These are phyloP conservation scores for Zygoascus ofunaensis DNA, from an alignment of 805 yeast genomes.

Conservation along the genomic window DNA sequence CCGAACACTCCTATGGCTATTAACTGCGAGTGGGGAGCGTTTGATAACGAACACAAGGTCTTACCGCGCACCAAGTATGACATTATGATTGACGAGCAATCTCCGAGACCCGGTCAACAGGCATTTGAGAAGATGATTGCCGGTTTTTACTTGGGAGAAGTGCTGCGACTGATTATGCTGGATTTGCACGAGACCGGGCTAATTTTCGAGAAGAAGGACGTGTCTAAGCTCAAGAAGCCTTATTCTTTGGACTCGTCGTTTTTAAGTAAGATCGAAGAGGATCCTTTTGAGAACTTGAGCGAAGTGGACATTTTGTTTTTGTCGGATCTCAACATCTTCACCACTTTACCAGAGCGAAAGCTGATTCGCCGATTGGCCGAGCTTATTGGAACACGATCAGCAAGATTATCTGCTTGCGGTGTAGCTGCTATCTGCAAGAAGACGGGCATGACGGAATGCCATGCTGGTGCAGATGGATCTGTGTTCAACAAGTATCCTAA, in stretches of 20 bases:
- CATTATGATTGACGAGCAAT: conserved; percentile 63
- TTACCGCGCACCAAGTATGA: conserved; percentile 91
- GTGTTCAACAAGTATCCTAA: conserved; percentile 91
- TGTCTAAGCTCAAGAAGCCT: conserved; percentile 48
- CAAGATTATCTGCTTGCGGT: conserved; percentile 89
- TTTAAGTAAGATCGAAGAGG: conserved; percentile 81
- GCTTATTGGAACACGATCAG: conserved; percentile 83
- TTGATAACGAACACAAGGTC: conserved; percentile 77
- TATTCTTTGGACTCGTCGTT: conserved; percentile 83
- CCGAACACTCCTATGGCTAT: conserved; percentile 77
- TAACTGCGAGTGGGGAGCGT: conserved; percentile 97
- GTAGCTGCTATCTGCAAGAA: conserved; percentile 88
- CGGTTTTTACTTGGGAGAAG: conserved; percentile 92
- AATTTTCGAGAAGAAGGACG: conserved; percentile 63
- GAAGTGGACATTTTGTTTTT: conserved; percentile 64
- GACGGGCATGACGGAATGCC: conserved; percentile 59
- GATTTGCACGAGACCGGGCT: conserved; percentile 59
- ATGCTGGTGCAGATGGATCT: conserved; percentile 96
- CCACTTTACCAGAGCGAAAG: conserved; percentile 71
- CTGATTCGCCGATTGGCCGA: conserved; percentile 76
- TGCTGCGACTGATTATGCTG: conserved; percentile 67
- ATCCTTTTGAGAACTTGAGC: conserved; percentile 73
- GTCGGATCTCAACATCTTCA: conserved; percentile 47
- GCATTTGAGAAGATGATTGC: conserved; percentile 95
- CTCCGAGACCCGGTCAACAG: conserved; percentile 96